These are phyloP conservation scores for Isatis tinctoria DNA, from an alignment of 345 rosid genomes.

Conservation along the genomic window DNA sequence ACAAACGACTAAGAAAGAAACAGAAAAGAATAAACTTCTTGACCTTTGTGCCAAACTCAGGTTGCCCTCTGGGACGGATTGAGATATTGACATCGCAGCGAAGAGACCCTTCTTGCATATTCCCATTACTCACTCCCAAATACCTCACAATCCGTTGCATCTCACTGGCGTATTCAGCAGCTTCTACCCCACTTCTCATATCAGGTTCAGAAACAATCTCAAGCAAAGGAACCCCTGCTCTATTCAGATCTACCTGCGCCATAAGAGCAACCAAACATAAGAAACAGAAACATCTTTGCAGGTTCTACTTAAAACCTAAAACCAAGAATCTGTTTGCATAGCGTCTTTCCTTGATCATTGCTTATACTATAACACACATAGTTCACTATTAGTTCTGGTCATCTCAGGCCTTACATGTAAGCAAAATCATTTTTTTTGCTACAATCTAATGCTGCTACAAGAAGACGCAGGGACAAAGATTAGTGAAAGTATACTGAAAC, in stretches of 20 bases:
- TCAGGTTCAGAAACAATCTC: slow-evolving; percentile 98
- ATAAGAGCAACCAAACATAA: slow-evolving; percentile 7
- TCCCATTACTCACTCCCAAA: slow-evolving; percentile 83
- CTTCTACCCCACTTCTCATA: slow-evolving; percentile 88
- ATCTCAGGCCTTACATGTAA: neutral
- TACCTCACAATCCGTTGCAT: slow-evolving; percentile 82
- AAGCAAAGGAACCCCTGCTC: slow-evolving; percentile 97
- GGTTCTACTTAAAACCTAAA: slow-evolving; percentile 5
- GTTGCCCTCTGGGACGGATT: slow-evolving; percentile 74
- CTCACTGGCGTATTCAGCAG: slow-evolving; percentile 82
- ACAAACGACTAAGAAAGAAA: neutral
- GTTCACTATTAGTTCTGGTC: neutral
- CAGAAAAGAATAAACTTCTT: slow-evolving; percentile 15
- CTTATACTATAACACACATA: neutral
- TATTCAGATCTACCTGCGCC: slow-evolving; percentile 78
- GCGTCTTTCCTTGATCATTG: neutral
- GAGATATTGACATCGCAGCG: slow-evolving; percentile 97
- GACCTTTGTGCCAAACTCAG: slow-evolving; percentile 90
- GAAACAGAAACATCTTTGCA: slow-evolving; percentile 11
- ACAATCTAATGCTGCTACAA: neutral
- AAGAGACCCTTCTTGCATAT: slow-evolving; percentile 97
- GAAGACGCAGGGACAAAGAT: neutral
- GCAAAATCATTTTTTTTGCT: neutral
- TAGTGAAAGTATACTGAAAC: neutral
- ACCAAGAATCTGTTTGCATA: neutral